A percentile compares a stretch with the other conserved stretches of the same genome.
Conservation (phyloP, 2,329 filamentous ascomycete species). For the Madurella mycetomatis region DNA sequence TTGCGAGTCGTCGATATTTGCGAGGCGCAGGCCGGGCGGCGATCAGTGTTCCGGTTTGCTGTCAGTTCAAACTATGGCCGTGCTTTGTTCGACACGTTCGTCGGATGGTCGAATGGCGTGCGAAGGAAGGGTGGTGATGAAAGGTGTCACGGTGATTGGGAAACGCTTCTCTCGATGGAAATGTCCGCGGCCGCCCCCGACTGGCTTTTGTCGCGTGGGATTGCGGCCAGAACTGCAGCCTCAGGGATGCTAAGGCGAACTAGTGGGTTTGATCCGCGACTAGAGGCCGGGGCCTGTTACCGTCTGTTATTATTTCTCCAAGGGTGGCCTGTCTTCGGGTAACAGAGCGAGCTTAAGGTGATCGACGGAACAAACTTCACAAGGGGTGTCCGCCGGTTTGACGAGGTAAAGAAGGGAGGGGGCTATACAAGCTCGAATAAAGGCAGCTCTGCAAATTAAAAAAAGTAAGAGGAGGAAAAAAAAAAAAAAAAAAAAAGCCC, state of each 20-base stretch:
- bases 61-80: not conserved
- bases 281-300: slow-evolving; percentile 10
- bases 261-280: slow-evolving; percentile 23
- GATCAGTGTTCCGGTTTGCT: too few species aligned
- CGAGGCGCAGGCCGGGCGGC: not conserved
- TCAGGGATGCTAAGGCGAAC: slow-evolving; percentile 8
- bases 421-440: not conserved
- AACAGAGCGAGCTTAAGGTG: not conserved
- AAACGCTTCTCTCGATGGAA: not conserved
- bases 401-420: not conserved
- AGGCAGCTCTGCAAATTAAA: not conserved
- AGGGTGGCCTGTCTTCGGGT: slow-evolving; percentile 1
- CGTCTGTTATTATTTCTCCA: slow-evolving; percentile 1
- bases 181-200: not conserved
- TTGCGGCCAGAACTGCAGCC: slow-evolving; percentile 14
- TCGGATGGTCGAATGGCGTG: not conserved
- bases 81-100: not conserved
- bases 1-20: not conserved
- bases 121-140: not conserved
- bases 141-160: not conserved
- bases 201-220: slow-evolving; percentile 15
- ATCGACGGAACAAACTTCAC: not conserved
- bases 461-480: not conserved
- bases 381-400: not conserved
- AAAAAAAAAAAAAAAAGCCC: not conserved